phyloP scores from a whole-genome alignment of 2,329 filamentous ascomycete genomes.

The Diaporthe vexans region DNA sequence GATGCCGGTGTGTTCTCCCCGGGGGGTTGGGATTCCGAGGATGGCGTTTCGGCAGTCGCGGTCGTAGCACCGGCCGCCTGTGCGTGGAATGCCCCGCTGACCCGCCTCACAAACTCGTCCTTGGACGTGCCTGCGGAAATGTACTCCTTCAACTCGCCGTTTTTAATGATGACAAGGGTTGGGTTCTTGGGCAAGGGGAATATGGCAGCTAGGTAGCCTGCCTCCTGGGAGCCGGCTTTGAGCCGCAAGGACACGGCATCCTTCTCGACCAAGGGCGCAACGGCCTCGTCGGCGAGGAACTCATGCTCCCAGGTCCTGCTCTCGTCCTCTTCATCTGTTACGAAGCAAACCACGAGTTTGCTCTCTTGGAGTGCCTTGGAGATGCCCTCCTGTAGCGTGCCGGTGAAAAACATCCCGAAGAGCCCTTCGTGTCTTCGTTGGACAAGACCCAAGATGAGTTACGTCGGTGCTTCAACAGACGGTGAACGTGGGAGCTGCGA shows the following conservation, averaged over 20 bases:
- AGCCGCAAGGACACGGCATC: conserved; percentile 80
- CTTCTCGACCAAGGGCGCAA: conserved; percentile 68
- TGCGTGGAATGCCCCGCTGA: conserved; percentile 59
- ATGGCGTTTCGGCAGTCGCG: conserved; percentile 37
- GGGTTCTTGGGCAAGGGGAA: conserved; percentile 86
- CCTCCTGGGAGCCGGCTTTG: conserved; percentile 81
- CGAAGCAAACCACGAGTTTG: conserved; percentile 88
- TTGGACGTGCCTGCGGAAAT: conserved; percentile 74
- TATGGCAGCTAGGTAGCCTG: conserved; percentile 84
- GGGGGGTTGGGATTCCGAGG: conserved; percentile 40
- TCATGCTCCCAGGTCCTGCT: conserved; percentile 81
- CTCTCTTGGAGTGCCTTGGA: conserved; percentile 78
- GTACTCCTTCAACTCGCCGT: conserved; percentile 84
- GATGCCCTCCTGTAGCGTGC: conserved; percentile 86
- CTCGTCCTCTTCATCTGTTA: conserved; percentile 81
- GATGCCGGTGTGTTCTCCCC: conserved; percentile 46
- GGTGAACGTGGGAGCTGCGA: background rate
- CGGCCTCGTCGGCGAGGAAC: conserved; percentile 69
- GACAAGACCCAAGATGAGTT: background rate
- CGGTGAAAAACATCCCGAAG: conserved; percentile 82
- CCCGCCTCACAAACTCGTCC: conserved; percentile 74
- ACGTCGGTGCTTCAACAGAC: background rate
- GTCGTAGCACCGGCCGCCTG: conserved; percentile 22
- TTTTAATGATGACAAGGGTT: conserved; percentile 83
- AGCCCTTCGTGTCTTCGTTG: background rate